Evolutionary conservation across 345 rosid species (phyloP).

Genomic region (Mallotus nudiflorus): DNA sequence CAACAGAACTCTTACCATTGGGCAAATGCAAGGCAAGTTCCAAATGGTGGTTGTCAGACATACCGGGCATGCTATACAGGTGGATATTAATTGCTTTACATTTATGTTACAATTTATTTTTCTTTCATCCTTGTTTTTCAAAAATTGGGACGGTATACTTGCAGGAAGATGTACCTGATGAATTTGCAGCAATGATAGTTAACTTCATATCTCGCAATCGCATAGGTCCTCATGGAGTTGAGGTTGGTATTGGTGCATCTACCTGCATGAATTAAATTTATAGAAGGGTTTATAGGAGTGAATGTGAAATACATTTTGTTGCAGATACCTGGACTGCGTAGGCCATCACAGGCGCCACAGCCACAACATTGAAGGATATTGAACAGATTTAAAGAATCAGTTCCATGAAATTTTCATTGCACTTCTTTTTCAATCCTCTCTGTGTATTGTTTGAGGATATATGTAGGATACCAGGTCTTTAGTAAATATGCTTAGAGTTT

Average conservation of each 20-base stretch:
- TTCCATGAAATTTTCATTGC: too few relatives aligned
- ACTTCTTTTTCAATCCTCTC: too few relatives aligned
- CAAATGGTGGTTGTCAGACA: slow-evolving; percentile 95
- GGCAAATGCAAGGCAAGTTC: slow-evolving; percentile 99
- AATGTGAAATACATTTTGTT: background rate
- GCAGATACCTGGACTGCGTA: slow-evolving; percentile 58
- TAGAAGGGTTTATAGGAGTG: background rate
- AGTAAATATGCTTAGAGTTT: background rate
- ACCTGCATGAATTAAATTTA: background rate
- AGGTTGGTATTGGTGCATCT: slow-evolving; percentile 48
- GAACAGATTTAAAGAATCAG: too few relatives aligned
- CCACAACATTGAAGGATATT: background rate
- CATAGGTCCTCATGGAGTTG: slow-evolving; percentile 78
- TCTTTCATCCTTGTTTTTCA: background rate
- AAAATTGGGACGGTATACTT: background rate
- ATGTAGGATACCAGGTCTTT: background rate
- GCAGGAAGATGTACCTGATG: slow-evolving; percentile 96
- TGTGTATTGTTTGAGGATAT: background rate
- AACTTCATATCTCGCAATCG: slow-evolving; percentile 78
- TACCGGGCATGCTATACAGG: slow-evolving; percentile 99
- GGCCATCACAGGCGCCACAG: slow-evolving; percentile 8
- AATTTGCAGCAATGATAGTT: slow-evolving; percentile 60
- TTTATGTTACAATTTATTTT: background rate
- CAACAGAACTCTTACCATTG: slow-evolving; percentile 82
- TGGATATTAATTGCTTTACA: slow-evolving; percentile 18